Percentiles rank a stretch among this genome's conserved stretches.
These are phyloP conservation scores for Globisporangium cystogenes DNA, from an alignment of 352 stramenopile genomes.

Conservation along the genomic window DNA sequence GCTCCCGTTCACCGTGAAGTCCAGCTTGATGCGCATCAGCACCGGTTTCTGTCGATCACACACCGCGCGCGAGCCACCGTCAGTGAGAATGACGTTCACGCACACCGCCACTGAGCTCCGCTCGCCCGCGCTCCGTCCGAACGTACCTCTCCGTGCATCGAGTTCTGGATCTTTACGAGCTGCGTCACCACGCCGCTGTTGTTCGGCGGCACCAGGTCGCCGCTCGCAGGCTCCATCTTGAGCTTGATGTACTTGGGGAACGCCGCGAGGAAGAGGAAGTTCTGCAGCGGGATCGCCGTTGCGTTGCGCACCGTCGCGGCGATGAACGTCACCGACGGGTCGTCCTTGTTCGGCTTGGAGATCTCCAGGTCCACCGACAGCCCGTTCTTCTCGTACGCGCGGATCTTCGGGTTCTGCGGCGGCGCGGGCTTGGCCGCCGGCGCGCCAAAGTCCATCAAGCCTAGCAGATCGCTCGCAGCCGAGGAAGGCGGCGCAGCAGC, in stretches of 20 bases:
- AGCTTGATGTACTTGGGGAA: conserved; percentile 98
- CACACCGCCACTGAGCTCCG: neutral
- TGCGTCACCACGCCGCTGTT: conserved; percentile 87
- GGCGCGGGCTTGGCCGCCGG: conserved; percentile 18
- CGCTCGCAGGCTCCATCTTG: conserved; percentile 96
- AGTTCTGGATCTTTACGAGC: conserved; percentile 95
- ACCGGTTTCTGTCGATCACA: conserved; percentile 82
- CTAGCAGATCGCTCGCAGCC: conserved; percentile 42
- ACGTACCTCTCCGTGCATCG: conserved; percentile 87
- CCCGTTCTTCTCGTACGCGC: conserved; percentile 95
- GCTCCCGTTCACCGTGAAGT: conserved; percentile 79
- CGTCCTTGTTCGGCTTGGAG: conserved; percentile 90
- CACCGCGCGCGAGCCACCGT: too few species aligned
- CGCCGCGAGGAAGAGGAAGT: conserved; percentile 92
- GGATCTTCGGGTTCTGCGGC: conserved; percentile 53
- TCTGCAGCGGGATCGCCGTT: conserved; percentile 79
- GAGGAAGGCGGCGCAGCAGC: neutral
- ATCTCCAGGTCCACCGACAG: conserved; percentile 90
- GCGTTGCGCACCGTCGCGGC: conserved; percentile 92
- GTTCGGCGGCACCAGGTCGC: conserved; percentile 86
- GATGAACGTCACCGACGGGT: conserved; percentile 91
- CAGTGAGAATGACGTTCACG: neutral
- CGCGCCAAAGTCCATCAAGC: conserved; percentile 73
- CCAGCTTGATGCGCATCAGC: conserved; percentile 80
- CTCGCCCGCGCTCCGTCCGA: too few species aligned